A percentile compares a stretch with the other conserved stretches of the same genome.
Evolutionary conservation across 2,329 filamentous ascomycete species (phyloP).

Genomic region (Scolecobasidium constrictum): DNA sequence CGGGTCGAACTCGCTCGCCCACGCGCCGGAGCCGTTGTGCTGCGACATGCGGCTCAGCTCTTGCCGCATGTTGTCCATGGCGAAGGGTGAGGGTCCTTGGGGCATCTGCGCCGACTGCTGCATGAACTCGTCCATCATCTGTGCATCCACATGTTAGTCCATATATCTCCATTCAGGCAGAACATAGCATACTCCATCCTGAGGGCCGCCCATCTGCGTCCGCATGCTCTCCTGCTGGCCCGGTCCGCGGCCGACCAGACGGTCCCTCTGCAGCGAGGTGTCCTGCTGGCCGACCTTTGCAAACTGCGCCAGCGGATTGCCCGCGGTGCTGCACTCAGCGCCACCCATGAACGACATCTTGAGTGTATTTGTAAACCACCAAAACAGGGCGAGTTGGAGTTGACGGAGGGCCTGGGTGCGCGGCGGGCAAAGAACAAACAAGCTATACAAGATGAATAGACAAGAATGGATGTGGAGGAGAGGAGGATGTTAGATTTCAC

Average conservation of each 20-base stretch:
- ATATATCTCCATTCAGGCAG: neutral
- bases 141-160: constrained; percentile 16
- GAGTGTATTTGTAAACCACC: neutral
- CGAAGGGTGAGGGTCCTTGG: constrained; percentile 46
- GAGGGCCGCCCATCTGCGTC: constrained; percentile 57
- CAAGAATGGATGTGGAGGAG: too few species aligned
- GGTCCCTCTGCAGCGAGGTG: constrained; percentile 85
- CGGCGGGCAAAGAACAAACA: neutral
- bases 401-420: neutral
- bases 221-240: constrained; percentile 68
- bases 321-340: constrained; percentile 91
- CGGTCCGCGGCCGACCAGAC: constrained; percentile 66
- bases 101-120: constrained; percentile 60
- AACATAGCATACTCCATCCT: constrained; percentile 39
- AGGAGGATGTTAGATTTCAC: too few species aligned
- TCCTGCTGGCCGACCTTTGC: constrained; percentile 96
- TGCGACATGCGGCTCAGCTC: constrained; percentile 44
- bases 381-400: neutral
- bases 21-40: constrained; percentile 44
- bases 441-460: too few species aligned
- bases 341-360: constrained; percentile 91
- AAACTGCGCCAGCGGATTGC: constrained; percentile 93
- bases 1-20: constrained; percentile 54
- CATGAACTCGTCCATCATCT: constrained; percentile 93
- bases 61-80: constrained; percentile 55